Conservation (phyloP, 176 grass and related monocot genomes). For the Poa pratensis region DNA sequence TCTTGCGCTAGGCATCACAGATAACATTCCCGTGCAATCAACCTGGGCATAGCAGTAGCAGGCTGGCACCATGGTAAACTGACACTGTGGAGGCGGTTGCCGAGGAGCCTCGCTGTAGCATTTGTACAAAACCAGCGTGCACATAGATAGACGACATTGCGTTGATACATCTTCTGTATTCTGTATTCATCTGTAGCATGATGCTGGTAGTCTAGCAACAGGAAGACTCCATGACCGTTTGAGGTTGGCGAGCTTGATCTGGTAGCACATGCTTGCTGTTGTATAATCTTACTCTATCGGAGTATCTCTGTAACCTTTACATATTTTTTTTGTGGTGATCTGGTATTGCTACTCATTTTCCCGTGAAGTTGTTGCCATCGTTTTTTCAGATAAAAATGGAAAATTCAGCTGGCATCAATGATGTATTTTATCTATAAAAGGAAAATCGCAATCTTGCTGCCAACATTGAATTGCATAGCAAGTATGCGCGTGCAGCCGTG, state of each 20-base stretch:
- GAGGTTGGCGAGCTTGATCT: neutral
- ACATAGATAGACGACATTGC: constrained; percentile 31
- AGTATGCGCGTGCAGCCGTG: neutral
- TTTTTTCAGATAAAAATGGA: neutral
- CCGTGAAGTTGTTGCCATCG: constrained; percentile 21
- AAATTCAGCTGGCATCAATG: neutral
- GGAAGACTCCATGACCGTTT: neutral
- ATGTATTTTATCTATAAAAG: too few species aligned
- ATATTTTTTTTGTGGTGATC: neutral
- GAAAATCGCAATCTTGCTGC: neutral
- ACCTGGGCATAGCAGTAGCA: neutral
- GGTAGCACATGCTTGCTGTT: neutral
- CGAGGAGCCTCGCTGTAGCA: neutral
- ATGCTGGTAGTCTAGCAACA: constrained; percentile 18
- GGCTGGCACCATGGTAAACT: constrained; percentile 13
- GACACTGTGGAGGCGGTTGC: neutral
- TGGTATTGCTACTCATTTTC: constrained; percentile 17
- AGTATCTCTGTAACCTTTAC: neutral
- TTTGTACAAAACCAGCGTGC: constrained; percentile 47
- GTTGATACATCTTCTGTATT: constrained; percentile 2
- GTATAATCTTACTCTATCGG: constrained; percentile 12
- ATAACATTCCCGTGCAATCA: neutral
- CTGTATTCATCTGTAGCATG: neutral
- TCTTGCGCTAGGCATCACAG: neutral
- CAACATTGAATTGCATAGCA: neutral